Percentiles rank a stretch among this genome's conserved stretches.
These are phyloP conservation scores for Bacidia gigantensis DNA, from an alignment of 495 filamentous ascomycete species.

Conservation along the genomic window DNA sequence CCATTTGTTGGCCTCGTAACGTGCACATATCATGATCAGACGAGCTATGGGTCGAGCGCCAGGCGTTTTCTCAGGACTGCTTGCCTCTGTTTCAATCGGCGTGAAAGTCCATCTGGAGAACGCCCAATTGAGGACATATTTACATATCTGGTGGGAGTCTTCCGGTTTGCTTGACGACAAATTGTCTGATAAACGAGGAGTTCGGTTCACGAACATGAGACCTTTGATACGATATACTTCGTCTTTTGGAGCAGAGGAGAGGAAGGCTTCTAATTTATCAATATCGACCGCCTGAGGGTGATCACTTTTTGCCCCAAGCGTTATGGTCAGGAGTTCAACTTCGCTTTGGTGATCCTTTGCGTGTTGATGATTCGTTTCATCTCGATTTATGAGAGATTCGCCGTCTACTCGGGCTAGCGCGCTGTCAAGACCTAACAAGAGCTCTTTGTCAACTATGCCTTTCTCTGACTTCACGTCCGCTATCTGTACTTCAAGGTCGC, in stretches of 20 bases:
- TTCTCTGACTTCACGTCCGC: slow-evolving; percentile 59
- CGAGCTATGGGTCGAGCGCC: slow-evolving; percentile 39
- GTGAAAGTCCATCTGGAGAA: slow-evolving; percentile 93
- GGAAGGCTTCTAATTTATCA: slow-evolving; percentile 47
- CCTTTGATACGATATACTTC: slow-evolving; percentile 95
- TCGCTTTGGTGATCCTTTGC: slow-evolving; percentile 56
- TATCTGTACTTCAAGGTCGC: slow-evolving; percentile 69
- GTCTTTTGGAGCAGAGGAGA: slow-evolving; percentile 65
- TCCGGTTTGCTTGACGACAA: slow-evolving; percentile 21
- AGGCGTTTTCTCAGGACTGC: slow-evolving; percentile 25
- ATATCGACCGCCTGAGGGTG: slow-evolving; percentile 39
- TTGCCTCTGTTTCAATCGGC: slow-evolving; percentile 27
- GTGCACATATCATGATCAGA: slow-evolving; percentile 74
- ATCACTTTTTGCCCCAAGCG: slow-evolving; percentile 34
- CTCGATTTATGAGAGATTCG: slow-evolving; percentile 11
- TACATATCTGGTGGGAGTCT: slow-evolving; percentile 15
- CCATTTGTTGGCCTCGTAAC: slow-evolving; percentile 80
- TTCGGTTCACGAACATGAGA: slow-evolving; percentile 45
- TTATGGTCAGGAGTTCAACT: slow-evolving; percentile 77
- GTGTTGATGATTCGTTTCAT: slow-evolving; percentile 29
- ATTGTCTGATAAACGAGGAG: slow-evolving; percentile 48
- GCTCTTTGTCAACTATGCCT: slow-evolving; percentile 58
- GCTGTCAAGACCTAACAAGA: slow-evolving; percentile 80
- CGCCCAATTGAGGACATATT: slow-evolving; percentile 93
- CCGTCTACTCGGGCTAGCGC: slow-evolving; percentile 48